Evolutionary conservation across 805 yeast species (phyloP), one percentile per base, ranked within the genome.

Genomic region (Myxozyma melibiosi): DNA sequence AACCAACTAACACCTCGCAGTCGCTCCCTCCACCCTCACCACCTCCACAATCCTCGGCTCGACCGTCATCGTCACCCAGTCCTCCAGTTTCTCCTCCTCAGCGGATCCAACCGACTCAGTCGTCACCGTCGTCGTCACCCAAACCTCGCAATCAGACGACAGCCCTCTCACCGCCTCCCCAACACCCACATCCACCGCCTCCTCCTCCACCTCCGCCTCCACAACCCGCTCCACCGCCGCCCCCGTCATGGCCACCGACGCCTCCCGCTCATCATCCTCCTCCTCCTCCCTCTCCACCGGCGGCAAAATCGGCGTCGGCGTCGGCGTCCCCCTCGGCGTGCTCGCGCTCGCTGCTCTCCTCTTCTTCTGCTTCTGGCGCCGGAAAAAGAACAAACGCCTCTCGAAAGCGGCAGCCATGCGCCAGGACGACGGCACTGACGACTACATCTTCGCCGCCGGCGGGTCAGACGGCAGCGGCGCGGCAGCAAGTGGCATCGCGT

Each of bases 211-310:
- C 49, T 28, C 20, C 49, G 16, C 49, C 31, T 16, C 49, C 49
- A 2, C 28, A 39, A 33, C 31, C 34, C 14, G 49, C 30, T 0
- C 55, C 31, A 30, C 44, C 34, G 4, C 42, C 1, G 9, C 47
- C 8, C 46, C 43, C 38, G 16, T 31, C 46, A 39, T 24, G 42
- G 37, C n/a, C 28, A 35, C 34, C 31, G 31, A 9, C 24, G 53
- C 31, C 35, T 6, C 43, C 25, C 20, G 8, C 22, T 11, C 33
- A 3, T 5, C 16, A 5, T 33, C 46, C 22, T 11, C 27, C 40
- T 55, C 59, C 5, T 33, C 56, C 6, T n/a, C n/a, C n/a, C 42
- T 57, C 5, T 50, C 61, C 27, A 46, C 61, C n/a, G 61, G 61
- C 16, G 53, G 57, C 24, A 57, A 57, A 28, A 35, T 57, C 22